phyloP scores from a whole-genome alignment of 768 basidiomycete species.

The Erythrobasidium yunnanense region DNA sequence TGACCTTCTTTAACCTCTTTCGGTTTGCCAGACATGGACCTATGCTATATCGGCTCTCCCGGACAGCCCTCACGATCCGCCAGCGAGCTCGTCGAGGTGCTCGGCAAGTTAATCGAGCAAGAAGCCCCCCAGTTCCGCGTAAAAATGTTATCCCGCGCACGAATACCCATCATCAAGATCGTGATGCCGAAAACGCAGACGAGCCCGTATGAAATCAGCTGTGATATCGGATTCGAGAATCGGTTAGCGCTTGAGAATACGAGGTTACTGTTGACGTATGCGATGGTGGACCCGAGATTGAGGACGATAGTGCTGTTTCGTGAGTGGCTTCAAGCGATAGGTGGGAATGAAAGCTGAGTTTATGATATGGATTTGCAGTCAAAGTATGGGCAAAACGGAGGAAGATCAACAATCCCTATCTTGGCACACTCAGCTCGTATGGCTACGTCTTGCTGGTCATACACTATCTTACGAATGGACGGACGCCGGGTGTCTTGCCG shows the following conservation, averaged over 20 bases:
- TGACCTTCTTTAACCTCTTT: too few relatives aligned
- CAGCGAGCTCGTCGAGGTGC: slow-evolving; percentile 81
- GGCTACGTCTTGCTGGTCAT: slow-evolving; percentile 96
- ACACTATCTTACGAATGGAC: slow-evolving; percentile 94
- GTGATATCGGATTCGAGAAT: slow-evolving; percentile 98
- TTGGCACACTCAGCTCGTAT: slow-evolving; percentile 90
- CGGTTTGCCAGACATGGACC: slow-evolving; percentile 75
- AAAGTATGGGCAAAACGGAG: slow-evolving; percentile 98
- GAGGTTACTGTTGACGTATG: slow-evolving; percentile 87
- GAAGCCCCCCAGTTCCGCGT: slow-evolving; percentile 67
- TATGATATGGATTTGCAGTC: slow-evolving; percentile 48
- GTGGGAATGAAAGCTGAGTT: neutral
- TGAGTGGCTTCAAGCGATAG: slow-evolving; percentile 50
- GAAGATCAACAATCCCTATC: slow-evolving; percentile 98
- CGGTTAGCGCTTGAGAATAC: slow-evolving; percentile 94
- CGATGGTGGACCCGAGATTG: slow-evolving; percentile 88
- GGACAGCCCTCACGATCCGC: slow-evolving; percentile 60
- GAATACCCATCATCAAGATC: slow-evolving; percentile 97
- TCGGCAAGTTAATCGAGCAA: slow-evolving; percentile 83
- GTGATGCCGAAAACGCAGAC: slow-evolving; percentile 56
- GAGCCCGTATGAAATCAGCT: slow-evolving; percentile 70
- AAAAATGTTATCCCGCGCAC: slow-evolving; percentile 88
- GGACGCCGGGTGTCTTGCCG: slow-evolving; percentile 89
- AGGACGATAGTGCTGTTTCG: slow-evolving; percentile 89
- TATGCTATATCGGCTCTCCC: slow-evolving; percentile 86